Evolutionary conservation across 2,329 filamentous ascomycete genomes (phyloP).

Genomic region (Lecanosticta acicola): DNA sequence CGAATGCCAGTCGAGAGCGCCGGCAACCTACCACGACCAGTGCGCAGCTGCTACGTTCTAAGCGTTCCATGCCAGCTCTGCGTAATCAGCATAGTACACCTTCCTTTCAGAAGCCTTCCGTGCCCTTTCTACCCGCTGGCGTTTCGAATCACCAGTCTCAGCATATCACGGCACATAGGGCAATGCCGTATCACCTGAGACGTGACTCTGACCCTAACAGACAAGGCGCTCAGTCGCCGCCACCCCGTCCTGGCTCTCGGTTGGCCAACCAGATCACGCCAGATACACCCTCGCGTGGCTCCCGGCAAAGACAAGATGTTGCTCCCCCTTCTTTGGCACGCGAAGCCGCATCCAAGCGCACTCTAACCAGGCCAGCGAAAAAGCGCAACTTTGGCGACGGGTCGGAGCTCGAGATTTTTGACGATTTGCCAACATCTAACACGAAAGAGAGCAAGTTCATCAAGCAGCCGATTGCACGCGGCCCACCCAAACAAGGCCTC

Average conservation of each 20-base stretch:
- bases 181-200: slow-evolving; percentile 62
- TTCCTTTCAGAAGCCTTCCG: slow-evolving; percentile 57
- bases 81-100: slow-evolving; percentile 39
- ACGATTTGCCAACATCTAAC: slow-evolving; percentile 85
- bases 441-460: slow-evolving; percentile 75
- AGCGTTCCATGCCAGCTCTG: slow-evolving; percentile 57
- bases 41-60: slow-evolving; percentile 52
- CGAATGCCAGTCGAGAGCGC: slow-evolving; percentile 58
- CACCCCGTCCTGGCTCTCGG: slow-evolving; percentile 42
- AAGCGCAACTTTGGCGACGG: slow-evolving; percentile 81
- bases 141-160: slow-evolving; percentile 69
- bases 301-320: slow-evolving; percentile 33
- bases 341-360: slow-evolving; percentile 57
- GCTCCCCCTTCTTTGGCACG: slow-evolving; percentile 47
- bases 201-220: slow-evolving; percentile 68
- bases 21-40: slow-evolving; percentile 49
- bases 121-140: slow-evolving; percentile 76
- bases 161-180: slow-evolving; percentile 63
- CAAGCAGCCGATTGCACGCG: slow-evolving; percentile 68
- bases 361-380: slow-evolving; percentile 66
- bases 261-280: slow-evolving; percentile 45
- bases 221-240: slow-evolving; percentile 41
- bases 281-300: slow-evolving; percentile 46
- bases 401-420: slow-evolving; percentile 85
- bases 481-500: slow-evolving; percentile 52